Evolutionary conservation across 75 land plant genomes (phyloP), one percentile per base, ranked within the genome.

Genomic region (Gnetum montanum): DNA sequence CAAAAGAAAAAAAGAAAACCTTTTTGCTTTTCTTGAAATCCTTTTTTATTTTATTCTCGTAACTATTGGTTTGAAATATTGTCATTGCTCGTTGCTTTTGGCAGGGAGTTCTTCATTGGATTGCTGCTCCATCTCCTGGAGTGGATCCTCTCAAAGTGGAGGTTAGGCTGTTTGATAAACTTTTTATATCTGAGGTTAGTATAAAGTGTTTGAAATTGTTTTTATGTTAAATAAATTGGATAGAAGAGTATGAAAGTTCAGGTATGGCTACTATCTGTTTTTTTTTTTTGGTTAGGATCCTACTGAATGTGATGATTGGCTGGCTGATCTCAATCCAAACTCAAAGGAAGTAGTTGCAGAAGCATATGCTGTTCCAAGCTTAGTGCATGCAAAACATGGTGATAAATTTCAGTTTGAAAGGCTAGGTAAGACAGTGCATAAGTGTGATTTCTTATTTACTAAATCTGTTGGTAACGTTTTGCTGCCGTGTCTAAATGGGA

Each of bases 101-200:
- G 27, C 77, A 86, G 91, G 91, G 87, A 28, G 99, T 90, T 48
- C 82, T 95, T 34, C 99, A 95, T 59, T 95, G 99, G 99, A 93
- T 95, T 65, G 79, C 93, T 43, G 75, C 81, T 54, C 84, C 97
- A 44, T 62, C 84, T 47, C 69, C 81, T 7, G 97, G 89, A 22
- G 76, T 72, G 40, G 70, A 74, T 8, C 99, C 97, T 23, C 75
- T 95, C 6, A 78, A 77, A 54, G 84, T 90, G 48, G 97, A 95
- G 57, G 88, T 86, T 13, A 61, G 99, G 60, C 60, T 82, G 76
- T 95, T 90, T 70, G 89, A 95, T 26, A 90, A 73, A 31, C 69
- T 95, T 22, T 95, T 95, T 62, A 33, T 67, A 47, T 86, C 97
- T 44, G 97, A 95, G 97, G 99, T 95, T 37, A 23, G 72, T 47